Base-by-base conservation (phyloP, 2,329 filamentous ascomycete genomes). In the Calonectria honghensis region DNA sequence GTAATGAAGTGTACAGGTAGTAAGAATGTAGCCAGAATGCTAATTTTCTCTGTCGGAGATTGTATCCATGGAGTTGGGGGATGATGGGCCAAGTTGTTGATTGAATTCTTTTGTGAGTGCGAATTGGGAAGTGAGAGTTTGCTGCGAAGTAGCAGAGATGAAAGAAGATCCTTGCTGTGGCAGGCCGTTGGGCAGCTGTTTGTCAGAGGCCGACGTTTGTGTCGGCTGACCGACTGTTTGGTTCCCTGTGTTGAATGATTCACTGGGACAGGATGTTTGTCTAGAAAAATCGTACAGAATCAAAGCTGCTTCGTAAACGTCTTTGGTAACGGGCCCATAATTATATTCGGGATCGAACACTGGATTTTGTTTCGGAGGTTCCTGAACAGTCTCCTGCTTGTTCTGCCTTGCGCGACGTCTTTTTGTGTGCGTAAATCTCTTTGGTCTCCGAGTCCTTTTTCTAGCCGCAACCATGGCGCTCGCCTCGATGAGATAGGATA, bases 401-500 rank as follows among this genome's bases (percentile, higher is more conserved):
- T 11, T 13, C 5, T 14, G 6, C 16, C 7, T 50, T 27, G n/a
- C 6, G 13, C 68, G 59, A 10, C 50, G 68, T 4, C 59, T 39
- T 39, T 66, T 71, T 24, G 5, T 39, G 16, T 71, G 68, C 6
- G 68, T 71, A 29, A 71, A 65, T 37, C 59, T 37, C 27, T 14
- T 27, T 31, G 37, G 9, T 31, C 39, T 45, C 6, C 35, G 48
- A n/a, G 35, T 20, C 31, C 61, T 59, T 61, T 45, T 68, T 54
- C 35, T 59, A 6, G 13, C 27, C 7, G 10, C 16, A 4, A 20
- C 31, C 70, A 71, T 71, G 4, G 16, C 66, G 35, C 20, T 41
- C 45, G 24, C 9, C n/a, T 41, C 2, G n/a, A 24, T 7, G 5
- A 20, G 9, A 39, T 41, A 2, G 13, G 18, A 4, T 1, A 7